Evolutionary conservation across 2,329 filamentous ascomycete species (phyloP).

Genomic region (Trichophyton rubrum): DNA sequence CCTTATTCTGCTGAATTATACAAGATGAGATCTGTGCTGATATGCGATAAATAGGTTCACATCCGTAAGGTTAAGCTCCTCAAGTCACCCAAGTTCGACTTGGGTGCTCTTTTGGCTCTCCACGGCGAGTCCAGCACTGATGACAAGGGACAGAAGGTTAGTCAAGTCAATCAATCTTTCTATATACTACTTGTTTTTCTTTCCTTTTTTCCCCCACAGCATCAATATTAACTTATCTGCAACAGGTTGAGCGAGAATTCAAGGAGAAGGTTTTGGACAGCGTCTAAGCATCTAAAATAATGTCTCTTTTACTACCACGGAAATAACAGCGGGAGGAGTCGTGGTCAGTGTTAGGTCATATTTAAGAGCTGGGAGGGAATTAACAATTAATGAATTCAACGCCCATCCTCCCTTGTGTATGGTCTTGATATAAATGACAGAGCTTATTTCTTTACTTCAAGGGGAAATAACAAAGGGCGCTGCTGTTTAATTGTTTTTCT

Average conservation of each 20-base stretch:
- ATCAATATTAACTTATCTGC: conserved; percentile 1
- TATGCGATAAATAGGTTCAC: conserved; percentile 57
- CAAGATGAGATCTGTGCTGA: neutral
- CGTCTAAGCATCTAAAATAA: conserved; percentile 49
- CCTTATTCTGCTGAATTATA: neutral
- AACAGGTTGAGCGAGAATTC: conserved; percentile 71
- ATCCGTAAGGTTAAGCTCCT: conserved; percentile 99
- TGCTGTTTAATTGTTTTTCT: conserved; percentile 2
- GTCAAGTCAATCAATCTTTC: conserved; percentile 10
- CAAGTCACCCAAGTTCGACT: conserved; percentile 97
- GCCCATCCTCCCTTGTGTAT: conserved; percentile 2
- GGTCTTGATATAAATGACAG: conserved; percentile 4
- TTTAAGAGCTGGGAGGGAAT: neutral
- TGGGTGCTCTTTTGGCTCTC: conserved; percentile 87
- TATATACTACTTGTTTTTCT: neutral
- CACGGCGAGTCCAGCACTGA: conserved; percentile 96
- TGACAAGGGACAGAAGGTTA: conserved; percentile 91
- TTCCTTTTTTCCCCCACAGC: neutral
- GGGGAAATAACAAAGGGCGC: neutral
- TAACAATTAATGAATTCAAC: conserved; percentile 4
- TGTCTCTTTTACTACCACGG: conserved; percentile 3
- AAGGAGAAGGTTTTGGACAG: conserved; percentile 92
- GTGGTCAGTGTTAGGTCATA: conserved; percentile 3
- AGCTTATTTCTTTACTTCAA: neutral
- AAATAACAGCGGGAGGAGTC: conserved; percentile 1